Conservation (phyloP, 2,329 filamentous ascomycete genomes). For the Penicillium brevicompactum region DNA sequence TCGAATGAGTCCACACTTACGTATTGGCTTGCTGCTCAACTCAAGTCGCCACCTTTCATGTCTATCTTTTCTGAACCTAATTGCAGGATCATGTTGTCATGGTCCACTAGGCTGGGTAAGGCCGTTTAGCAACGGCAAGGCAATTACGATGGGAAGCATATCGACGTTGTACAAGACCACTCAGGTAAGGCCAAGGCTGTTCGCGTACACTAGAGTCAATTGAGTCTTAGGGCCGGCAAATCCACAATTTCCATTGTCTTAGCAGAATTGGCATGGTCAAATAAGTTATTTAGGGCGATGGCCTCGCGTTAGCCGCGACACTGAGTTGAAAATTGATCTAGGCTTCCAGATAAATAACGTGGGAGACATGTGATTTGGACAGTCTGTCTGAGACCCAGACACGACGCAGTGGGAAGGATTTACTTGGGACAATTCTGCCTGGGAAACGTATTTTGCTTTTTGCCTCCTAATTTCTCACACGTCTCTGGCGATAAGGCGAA, state of each 20-base stretch:
- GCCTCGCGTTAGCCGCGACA: background rate
- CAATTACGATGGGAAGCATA: background rate
- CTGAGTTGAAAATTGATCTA: background rate
- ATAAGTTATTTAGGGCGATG: background rate
- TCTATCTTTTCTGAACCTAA: background rate
- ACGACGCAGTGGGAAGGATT: background rate
- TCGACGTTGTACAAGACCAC: background rate
- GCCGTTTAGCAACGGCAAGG: background rate
- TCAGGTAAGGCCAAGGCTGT: conserved; percentile 1
- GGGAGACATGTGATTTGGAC: background rate
- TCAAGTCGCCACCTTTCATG: conserved; percentile 2
- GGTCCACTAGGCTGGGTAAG: background rate
- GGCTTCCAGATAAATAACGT: background rate
- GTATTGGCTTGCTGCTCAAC: background rate
- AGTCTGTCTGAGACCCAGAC: background rate
- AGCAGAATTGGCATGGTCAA: background rate
- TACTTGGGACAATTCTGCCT: background rate
- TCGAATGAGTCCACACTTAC: conserved; percentile 2
- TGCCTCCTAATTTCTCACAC: background rate
- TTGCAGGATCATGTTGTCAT: background rate
- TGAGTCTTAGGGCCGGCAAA: conserved; percentile 1
- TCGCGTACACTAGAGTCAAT: conserved; percentile 3
- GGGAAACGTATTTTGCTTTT: background rate
- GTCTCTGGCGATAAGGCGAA: background rate
- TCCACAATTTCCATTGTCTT: background rate